A percentile compares a stretch with the other conserved stretches of the same genome.
Evolutionary conservation across 2,329 filamentous ascomycete species (phyloP).

Genomic region (Talaromyces marneffei): DNA sequence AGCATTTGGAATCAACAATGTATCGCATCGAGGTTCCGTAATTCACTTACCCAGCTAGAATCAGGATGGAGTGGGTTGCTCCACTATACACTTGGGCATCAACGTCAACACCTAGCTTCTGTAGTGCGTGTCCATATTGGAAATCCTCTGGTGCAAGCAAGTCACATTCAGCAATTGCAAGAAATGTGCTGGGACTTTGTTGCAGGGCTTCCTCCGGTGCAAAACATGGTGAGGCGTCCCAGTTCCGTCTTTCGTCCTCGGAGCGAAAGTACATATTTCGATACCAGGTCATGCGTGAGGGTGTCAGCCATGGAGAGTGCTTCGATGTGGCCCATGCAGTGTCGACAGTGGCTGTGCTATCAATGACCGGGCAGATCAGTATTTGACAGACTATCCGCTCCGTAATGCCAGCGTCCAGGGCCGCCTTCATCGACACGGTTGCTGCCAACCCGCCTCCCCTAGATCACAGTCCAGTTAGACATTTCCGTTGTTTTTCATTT

Average conservation of each 20-base stretch:
- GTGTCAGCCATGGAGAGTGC: not conserved
- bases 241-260: not conserved
- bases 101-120: not conserved
- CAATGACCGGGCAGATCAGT: not conserved
- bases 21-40: no score
- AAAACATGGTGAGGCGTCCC: not conserved
- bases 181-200: not conserved
- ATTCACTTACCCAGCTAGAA: not conserved
- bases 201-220: not conserved
- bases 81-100: not conserved
- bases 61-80: not conserved
- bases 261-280: not conserved
- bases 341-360: not conserved
- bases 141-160: not conserved
- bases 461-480: not conserved
- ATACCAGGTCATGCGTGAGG: not conserved
- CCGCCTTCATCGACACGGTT: not conserved
- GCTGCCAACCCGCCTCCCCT: not conserved
- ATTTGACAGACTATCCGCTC: not conserved
- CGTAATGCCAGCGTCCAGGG: not conserved
- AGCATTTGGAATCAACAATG: not conserved
- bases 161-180: not conserved
- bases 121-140: not conserved
- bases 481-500: not conserved
- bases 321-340: not conserved